Conservation (phyloP, 108 stramenopile genomes). For the Nitzschia sp. region DNA sequence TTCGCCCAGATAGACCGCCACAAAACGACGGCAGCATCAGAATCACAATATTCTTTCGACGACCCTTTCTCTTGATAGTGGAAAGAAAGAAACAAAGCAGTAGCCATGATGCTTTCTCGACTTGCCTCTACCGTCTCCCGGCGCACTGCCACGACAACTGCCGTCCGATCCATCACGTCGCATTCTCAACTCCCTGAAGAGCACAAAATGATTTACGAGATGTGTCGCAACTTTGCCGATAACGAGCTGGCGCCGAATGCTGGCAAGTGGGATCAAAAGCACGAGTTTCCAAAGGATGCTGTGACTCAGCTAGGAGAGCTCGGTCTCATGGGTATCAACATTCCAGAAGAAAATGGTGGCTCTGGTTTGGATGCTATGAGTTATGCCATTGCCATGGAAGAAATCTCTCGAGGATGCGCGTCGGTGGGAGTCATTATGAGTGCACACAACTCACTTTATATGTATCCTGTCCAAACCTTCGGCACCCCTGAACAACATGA, state of each 20-base stretch:
- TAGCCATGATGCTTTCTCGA: conserved; percentile 26
- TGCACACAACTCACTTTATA: conserved; percentile 93
- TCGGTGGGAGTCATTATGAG: conserved; percentile 96
- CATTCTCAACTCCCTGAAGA: conserved; percentile 88
- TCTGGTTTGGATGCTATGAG: conserved; percentile 92
- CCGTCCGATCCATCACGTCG: conserved; percentile 49
- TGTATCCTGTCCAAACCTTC: conserved; percentile 91
- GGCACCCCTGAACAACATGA: conserved; percentile 89
- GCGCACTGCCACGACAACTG: not conserved
- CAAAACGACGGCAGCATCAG: too few species aligned
- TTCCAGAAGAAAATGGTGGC: conserved; percentile 77
- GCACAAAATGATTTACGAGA: conserved; percentile 92
- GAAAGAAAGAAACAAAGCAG: too few species aligned
- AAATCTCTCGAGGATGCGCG: conserved; percentile 96
- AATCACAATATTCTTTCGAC: too few species aligned
- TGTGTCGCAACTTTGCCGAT: conserved; percentile 95
- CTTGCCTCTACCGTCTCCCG: conserved; percentile 23
- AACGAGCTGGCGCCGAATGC: conserved; percentile 93
- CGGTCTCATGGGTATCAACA: conserved; percentile 97
- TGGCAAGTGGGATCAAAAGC: conserved; percentile 85
- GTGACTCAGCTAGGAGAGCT: conserved; percentile 80
- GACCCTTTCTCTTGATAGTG: too few species aligned
- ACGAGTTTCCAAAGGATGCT: conserved; percentile 73
- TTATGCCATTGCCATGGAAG: conserved; percentile 99
- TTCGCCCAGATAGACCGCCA: too few species aligned